These are phyloP conservation scores for Colletotrichum tofieldiae DNA, from an alignment of 2,329 filamentous ascomycete species.

Conservation along the genomic window DNA sequence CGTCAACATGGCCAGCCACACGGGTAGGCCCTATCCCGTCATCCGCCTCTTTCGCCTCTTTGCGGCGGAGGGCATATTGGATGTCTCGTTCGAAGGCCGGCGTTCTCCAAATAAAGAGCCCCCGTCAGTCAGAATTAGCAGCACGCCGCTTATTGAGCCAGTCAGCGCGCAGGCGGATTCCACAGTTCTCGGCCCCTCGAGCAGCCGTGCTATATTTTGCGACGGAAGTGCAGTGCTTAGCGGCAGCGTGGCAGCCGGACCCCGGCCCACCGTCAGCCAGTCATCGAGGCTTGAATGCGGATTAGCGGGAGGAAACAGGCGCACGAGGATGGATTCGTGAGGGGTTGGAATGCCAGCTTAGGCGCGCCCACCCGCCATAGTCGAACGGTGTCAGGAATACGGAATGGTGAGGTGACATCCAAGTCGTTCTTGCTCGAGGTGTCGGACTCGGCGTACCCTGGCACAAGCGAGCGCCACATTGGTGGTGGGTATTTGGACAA, in stretches of 20 bases:
- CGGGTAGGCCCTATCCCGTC: not conserved
- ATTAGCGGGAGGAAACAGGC: conserved; percentile 29
- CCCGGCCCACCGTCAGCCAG: conserved; percentile 26
- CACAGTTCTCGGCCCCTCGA: conserved; percentile 19
- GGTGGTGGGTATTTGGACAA: not conserved
- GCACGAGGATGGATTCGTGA: conserved; percentile 26
- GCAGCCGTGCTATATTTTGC: conserved; percentile 38
- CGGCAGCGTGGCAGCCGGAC: conserved; percentile 34
- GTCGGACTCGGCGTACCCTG: not conserved
- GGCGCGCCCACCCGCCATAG: conserved; percentile 40
- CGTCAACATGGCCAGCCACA: conserved; percentile 3
- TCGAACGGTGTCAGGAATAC: conserved; percentile 6
- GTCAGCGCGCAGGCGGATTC: conserved; percentile 25
- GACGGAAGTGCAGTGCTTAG: conserved; percentile 10
- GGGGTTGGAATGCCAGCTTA: conserved; percentile 31
- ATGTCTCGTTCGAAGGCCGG: not conserved
- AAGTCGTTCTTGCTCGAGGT: not conserved
- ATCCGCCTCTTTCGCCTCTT: conserved; percentile 9
- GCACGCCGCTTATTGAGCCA: conserved; percentile 37
- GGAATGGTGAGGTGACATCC: conserved; percentile 31
- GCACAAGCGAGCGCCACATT: conserved; percentile 30
- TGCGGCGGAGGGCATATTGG: not conserved
- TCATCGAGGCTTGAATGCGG: conserved; percentile 27
- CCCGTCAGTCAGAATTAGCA: conserved; percentile 28
- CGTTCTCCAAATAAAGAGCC: conserved; percentile 24